Evolutionary conservation across 805 yeast genomes (phyloP), one percentile per base, ranked within the genome.

Genomic region (Wickerhamomyces mucosus): DNA sequence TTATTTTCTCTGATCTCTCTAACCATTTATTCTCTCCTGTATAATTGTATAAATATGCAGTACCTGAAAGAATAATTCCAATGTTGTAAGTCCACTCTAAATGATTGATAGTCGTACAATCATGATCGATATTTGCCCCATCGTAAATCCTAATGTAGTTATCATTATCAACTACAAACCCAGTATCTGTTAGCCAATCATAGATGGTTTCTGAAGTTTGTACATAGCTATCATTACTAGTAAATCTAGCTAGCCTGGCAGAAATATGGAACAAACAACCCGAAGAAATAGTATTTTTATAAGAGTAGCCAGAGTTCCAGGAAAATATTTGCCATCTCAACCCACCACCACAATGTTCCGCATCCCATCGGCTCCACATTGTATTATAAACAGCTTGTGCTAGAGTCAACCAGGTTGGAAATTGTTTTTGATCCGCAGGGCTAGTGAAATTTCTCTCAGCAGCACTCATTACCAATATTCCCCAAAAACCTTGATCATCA

Each of bases 401-500:
- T 55, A 75, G 50, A 3, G 70, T 61, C 31, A 75, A 54, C 83
- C 83, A 75, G 38, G 69, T 64, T 2, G 69, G 67, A 33, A 56
- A 44, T 5, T 39, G 58, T 1, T 54, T 45, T 1, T 75, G 72
- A 34, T 68, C 66, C 7, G 13, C 9, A 11, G 26, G 16, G 15
- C 26, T 23, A 6, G 26, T 23, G 42, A 75, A 72, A 48, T 73
- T 73, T 42, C 69, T 60, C 45, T 74, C 80, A 1, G 74, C 74
- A 2, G 81, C 81, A 12, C 61, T 69, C 73, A 75, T 68, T 4
- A 66, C 75, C 1, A 77, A 72, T 15, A 75, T 46, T 5, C 81
- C 83, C 83, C 83, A 75, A 41, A 75, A 70, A 15, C 78, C 79
- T 57, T 75, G 83, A 55, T 75, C 83, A 58, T 75, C 83, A 43